Base-by-base conservation (phyloP, 2,329 filamentous ascomycete genomes). In the Xylaria sp. region DNA sequence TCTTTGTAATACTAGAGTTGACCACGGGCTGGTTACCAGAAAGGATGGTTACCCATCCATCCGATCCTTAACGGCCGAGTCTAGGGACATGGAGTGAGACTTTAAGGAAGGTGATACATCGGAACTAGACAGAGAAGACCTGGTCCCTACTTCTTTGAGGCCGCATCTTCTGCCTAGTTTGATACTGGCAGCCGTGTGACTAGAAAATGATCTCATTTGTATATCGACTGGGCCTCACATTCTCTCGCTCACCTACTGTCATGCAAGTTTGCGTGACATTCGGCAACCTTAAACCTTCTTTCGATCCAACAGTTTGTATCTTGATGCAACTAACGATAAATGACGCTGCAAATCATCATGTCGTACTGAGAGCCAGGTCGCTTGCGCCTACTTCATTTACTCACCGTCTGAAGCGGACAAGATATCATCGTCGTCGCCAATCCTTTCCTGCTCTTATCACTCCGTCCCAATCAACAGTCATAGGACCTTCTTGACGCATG, bases 261-360 rank as follows among this genome's bases (percentile, higher is more conserved):
- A 90, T 75, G 82, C 87, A 0, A 87, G 86, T 68, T 78, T 89
- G 59, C 82, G 88, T 12, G 88, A 88, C 65, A 74, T 90, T 8
- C 87, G 89, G 71, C 89, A 91, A 74, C 82, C 91, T 68, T 81
- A 89, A 12, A 90, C 88, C 0, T 74, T 91, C 8, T 89, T 91
- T 75, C 82, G 89, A 10, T 89, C 87, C 0, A 89, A 87, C 84
- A 89, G 87, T 83, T 1, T 78, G 82, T 2, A 82, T 91, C 1
- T 91, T 88, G 87, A 91, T 89, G 0, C 85, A 91, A 76, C 78
- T 84, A 48, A 86, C 87, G 0, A 81, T 81, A 18, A 78, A 79
- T 79, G 81, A 83, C 0, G 82, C 82, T 1, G 80, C 80, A 15
- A 75, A 79, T 0, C 80, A 81, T 3, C 77, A 85, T 59, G 77